phyloP scores from a whole-genome alignment of 148 eudicot genomes.

The Oxyria digyna region DNA sequence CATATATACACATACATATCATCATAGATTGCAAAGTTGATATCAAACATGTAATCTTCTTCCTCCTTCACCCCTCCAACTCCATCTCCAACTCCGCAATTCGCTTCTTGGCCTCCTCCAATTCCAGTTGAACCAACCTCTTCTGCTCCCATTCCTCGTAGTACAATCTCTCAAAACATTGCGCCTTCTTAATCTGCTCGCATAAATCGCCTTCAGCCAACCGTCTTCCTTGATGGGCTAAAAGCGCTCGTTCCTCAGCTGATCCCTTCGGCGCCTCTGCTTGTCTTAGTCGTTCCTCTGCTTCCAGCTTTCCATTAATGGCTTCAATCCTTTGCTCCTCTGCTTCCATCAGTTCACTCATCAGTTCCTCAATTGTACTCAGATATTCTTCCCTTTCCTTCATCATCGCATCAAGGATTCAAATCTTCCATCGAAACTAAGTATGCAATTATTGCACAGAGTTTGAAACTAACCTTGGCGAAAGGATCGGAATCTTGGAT shows the following conservation, averaged over 20 bases:
- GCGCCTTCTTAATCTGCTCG: neutral
- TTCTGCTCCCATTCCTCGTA: neutral
- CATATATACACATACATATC: too few relatives aligned
- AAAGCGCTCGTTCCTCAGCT: neutral
- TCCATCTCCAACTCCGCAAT: too few relatives aligned
- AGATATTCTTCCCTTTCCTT: neutral
- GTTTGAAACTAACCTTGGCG: neutral
- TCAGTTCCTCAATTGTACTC: neutral
- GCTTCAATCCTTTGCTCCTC: neutral
- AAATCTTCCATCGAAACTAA: neutral
- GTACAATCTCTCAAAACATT: neutral
- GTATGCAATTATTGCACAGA: neutral
- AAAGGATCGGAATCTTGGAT: neutral
- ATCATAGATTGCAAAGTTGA: too few relatives aligned
- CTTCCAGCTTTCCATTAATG: neutral
- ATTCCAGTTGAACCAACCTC: too few relatives aligned
- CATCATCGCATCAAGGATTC: neutral
- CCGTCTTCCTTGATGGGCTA: neutral
- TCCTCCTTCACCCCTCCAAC: too few relatives aligned
- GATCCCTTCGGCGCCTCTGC: too few relatives aligned
- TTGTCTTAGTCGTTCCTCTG: neutral
- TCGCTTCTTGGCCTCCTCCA: too few relatives aligned
- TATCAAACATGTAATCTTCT: too few relatives aligned
- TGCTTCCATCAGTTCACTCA: neutral
- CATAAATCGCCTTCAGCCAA: neutral